Evolutionary conservation across 805 yeast genomes (phyloP).

Genomic region (Starmerella tilneyi): DNA sequence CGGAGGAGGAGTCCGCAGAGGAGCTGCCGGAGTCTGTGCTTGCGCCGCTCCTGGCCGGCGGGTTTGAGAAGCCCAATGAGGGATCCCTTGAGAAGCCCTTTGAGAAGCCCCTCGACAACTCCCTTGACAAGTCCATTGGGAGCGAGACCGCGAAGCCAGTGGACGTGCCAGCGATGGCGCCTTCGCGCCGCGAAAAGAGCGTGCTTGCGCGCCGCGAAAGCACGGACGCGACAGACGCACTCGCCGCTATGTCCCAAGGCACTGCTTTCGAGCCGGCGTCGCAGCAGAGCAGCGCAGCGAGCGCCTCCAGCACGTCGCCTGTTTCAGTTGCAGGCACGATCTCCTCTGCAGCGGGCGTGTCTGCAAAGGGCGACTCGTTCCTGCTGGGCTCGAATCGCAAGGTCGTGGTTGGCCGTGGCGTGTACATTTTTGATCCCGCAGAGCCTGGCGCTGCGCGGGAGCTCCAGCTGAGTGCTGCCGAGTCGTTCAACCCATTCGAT

Average conservation of each 20-base stretch:
- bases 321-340: no score
- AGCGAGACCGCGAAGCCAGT: no score
- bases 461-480: conserved; percentile 16
- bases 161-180: no score
- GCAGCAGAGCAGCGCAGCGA: not conserved
- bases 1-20: not conserved
- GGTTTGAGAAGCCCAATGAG: no score
- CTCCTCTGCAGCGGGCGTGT: no score
- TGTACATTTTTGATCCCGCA: conserved; percentile 22
- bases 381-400: conserved; percentile 14
- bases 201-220: no score
- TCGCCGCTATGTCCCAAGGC: not conserved
- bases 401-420: conserved; percentile 21
- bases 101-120: not conserved
- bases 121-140: not conserved
- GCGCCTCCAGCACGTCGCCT: conserved; percentile 1
- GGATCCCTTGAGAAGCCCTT: not conserved
- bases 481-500: conserved; percentile 23
- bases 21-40: not conserved
- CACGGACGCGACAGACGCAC: not conserved
- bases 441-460: conserved; percentile 2
- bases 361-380: conserved; percentile 1
- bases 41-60: not conserved
- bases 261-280: not conserved
- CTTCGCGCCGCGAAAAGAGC: no score